These are phyloP conservation scores for Moesziomyces aphidis DNA, from an alignment of 1,284 basidiomycete genomes.

Conservation along the genomic window DNA sequence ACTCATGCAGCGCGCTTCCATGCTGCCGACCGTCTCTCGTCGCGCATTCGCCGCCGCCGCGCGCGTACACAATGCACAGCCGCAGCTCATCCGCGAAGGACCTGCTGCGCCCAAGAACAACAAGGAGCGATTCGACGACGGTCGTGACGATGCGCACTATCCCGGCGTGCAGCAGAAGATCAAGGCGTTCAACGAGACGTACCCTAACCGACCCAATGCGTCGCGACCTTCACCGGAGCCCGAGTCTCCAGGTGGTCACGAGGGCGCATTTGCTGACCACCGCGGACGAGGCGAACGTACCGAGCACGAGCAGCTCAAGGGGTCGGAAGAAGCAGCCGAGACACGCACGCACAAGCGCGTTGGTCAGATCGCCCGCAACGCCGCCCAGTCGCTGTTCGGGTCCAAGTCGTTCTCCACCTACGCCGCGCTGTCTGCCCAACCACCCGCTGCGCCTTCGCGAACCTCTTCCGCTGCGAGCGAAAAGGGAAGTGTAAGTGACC, in stretches of 20 bases:
- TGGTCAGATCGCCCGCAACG: constrained; percentile 33
- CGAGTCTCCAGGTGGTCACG: constrained; percentile 38
- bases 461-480: constrained; percentile 9
- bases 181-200: constrained; percentile 25
- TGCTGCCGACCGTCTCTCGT: constrained; percentile 8
- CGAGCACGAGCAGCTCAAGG: constrained; percentile 25
- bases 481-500: constrained; percentile 34
- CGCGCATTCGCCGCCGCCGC: constrained; percentile 17
- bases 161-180: constrained; percentile 37
- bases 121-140: constrained; percentile 41
- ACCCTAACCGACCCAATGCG: constrained; percentile 35
- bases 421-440: constrained; percentile 2
- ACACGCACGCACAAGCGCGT: constrained; percentile 25
- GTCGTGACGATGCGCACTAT: constrained; percentile 42
- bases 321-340: constrained; percentile 39
- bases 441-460: constrained; percentile 21
- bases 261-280: constrained; percentile 47
- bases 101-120: constrained; percentile 33
- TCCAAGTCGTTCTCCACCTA: constrained; percentile 31
- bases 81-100: constrained; percentile 40
- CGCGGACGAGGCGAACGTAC: constrained; percentile 30
- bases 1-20: constrained; percentile 13
- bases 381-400: constrained; percentile 32
- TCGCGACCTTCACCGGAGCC: constrained; percentile 20
- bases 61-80: constrained; percentile 11